These are phyloP conservation scores for Lophiotrema nucula DNA, from an alignment of 495 filamentous ascomycete genomes.

Conservation along the genomic window DNA sequence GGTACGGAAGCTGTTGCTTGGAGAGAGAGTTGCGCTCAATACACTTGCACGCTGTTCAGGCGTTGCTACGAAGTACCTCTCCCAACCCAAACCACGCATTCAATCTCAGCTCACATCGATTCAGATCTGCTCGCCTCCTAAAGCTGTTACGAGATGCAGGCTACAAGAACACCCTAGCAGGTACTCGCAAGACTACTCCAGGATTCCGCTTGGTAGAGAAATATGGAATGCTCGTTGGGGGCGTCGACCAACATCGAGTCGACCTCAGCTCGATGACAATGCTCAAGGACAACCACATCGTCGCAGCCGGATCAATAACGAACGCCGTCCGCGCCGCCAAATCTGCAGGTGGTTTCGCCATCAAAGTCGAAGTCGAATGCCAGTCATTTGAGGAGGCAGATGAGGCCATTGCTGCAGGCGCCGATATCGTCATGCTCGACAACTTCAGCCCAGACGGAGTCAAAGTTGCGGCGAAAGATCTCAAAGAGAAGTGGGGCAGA, in stretches of 20 bases:
- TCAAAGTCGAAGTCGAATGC: slow-evolving; percentile 96
- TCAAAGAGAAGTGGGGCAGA: slow-evolving; percentile 72
- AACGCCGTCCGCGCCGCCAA: slow-evolving; percentile 81
- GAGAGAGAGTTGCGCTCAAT: slow-evolving; percentile 91
- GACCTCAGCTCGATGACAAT: slow-evolving; percentile 94
- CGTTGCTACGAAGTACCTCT: slow-evolving; percentile 82
- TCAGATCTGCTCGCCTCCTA: slow-evolving; percentile 51
- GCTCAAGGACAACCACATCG: slow-evolving; percentile 98
- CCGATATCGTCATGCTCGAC: slow-evolving; percentile 95
- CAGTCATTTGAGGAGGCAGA: slow-evolving; percentile 82
- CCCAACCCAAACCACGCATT: too few species aligned
- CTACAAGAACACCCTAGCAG: slow-evolving; percentile 82
- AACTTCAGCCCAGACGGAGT: slow-evolving; percentile 83
- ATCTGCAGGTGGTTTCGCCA: slow-evolving; percentile 77
- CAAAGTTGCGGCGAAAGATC: slow-evolving; percentile 61
- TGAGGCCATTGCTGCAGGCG: slow-evolving; percentile 84
- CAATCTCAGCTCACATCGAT: too few species aligned
- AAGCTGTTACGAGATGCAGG: slow-evolving; percentile 58
- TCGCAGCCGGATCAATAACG: slow-evolving; percentile 74
- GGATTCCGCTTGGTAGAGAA: slow-evolving; percentile 96
- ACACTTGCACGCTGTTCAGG: slow-evolving; percentile 88
- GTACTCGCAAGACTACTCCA: slow-evolving; percentile 94
- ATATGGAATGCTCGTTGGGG: slow-evolving; percentile 93
- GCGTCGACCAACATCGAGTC: slow-evolving; percentile 85
- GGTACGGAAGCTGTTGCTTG: slow-evolving; percentile 79